Conservation (phyloP, 805 yeast species). For the Hanseniaspora pseudoguilliermondii region DNA sequence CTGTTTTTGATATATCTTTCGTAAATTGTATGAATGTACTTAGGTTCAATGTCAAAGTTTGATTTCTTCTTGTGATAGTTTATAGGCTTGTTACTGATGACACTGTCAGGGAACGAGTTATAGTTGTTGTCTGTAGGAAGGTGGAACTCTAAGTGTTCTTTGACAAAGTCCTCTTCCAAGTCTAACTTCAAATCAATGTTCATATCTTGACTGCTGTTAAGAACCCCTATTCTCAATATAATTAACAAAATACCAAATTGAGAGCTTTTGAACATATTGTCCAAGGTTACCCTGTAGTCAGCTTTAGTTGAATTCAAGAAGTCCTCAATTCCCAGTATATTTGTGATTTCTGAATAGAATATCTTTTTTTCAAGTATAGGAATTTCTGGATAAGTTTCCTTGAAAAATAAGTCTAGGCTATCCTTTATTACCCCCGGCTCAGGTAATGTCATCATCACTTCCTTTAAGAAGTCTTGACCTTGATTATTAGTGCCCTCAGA, state of each 20-base stretch:
- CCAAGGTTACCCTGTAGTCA: constrained; percentile 24
- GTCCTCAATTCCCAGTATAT: constrained; percentile 17
- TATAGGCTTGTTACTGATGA: constrained; percentile 17
- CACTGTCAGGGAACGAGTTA: constrained; percentile 14
- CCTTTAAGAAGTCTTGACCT: constrained; percentile 17
- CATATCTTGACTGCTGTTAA: constrained; percentile 17
- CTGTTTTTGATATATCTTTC: constrained; percentile 23
- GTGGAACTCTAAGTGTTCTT: constrained; percentile 16
- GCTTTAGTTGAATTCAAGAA: constrained; percentile 17
- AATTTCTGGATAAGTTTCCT: constrained; percentile 46
- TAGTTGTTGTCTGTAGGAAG: constrained; percentile 19
- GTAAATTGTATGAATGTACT: background rate
- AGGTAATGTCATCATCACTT: constrained; percentile 37
- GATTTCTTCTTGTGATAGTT: constrained; percentile 12
- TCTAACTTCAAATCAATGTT: constrained; percentile 19
- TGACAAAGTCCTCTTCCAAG: background rate
- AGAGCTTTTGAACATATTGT: constrained; percentile 31
- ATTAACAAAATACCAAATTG: constrained; percentile 39
- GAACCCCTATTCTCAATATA: constrained; percentile 34
- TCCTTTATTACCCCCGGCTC: constrained; percentile 42
- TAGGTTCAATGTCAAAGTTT: constrained; percentile 23
- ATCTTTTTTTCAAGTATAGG: constrained; percentile 52
- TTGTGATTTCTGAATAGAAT: constrained; percentile 25
- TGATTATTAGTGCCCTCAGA: background rate
- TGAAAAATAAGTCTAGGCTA: constrained; percentile 47